These are phyloP conservation scores for Cryptococcus sp. DNA, from an alignment of 1,284 basidiomycete species.

Conservation along the genomic window DNA sequence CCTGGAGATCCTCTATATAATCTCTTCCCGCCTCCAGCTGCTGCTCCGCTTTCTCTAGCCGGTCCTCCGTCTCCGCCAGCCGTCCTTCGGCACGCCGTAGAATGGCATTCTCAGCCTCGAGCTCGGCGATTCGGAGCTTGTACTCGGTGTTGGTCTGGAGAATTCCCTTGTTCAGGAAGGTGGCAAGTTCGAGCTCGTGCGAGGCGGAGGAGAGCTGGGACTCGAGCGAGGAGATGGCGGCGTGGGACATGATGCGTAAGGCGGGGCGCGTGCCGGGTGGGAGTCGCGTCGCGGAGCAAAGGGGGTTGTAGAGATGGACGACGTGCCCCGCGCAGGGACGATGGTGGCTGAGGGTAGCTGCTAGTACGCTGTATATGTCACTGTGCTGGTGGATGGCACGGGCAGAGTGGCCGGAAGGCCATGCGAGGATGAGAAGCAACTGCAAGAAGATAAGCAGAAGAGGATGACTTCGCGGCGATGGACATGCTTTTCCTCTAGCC, in stretches of 20 bases:
- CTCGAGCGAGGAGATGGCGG: slow-evolving; percentile 10
- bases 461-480: neutral
- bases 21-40: slow-evolving; percentile 1
- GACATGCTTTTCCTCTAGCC: too few relatives aligned
- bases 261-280: neutral
- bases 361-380: too few relatives aligned
- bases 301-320: neutral
- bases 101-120: slow-evolving; percentile 35
- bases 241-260: slow-evolving; percentile 11
- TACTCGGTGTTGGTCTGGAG: slow-evolving; percentile 36
- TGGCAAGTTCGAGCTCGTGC: slow-evolving; percentile 39
- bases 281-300: neutral
- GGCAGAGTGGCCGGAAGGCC: too few relatives aligned
- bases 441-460: neutral
- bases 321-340: neutral
- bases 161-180: slow-evolving; percentile 43
- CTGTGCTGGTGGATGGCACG: too few relatives aligned
- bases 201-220: slow-evolving; percentile 16
- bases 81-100: slow-evolving; percentile 33
- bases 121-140: slow-evolving; percentile 37
- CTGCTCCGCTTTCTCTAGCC: slow-evolving; percentile 19
- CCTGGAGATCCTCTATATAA: slow-evolving; percentile 1
- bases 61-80: slow-evolving; percentile 34
- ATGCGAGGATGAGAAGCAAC: neutral
- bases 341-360: neutral